Conservation (phyloP, 805 yeast genomes). For the Ascoidea tarda region DNA sequence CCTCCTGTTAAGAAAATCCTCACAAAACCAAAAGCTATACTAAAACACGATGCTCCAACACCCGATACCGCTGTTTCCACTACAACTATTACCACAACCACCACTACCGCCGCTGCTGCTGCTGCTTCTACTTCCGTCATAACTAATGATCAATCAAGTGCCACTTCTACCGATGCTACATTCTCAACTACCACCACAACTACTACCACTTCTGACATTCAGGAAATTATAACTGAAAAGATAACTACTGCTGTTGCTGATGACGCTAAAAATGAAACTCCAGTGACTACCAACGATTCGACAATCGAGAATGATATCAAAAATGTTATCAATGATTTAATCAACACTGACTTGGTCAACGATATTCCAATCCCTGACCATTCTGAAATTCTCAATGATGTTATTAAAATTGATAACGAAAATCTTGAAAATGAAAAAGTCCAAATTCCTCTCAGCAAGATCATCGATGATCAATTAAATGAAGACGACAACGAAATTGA, state of each 20-base stretch:
- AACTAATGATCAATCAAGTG: slow-evolving; percentile 2
- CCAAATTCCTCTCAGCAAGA: neutral
- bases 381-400: neutral
- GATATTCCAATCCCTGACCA: neutral
- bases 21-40: slow-evolving; percentile 13
- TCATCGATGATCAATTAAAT: too few relatives aligned
- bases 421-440: neutral
- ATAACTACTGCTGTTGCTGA: slow-evolving; percentile 2
- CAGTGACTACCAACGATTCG: slow-evolving; percentile 1
- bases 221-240: neutral
- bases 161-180: slow-evolving; percentile 3
- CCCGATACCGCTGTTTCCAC: neutral
- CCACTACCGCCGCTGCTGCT: slow-evolving; percentile 9
- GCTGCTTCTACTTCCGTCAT: slow-evolving; percentile 2
- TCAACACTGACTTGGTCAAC: too few relatives aligned
- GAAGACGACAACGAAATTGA: neutral
- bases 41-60: slow-evolving; percentile 6
- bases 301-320: too few relatives aligned
- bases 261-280: slow-evolving; percentile 6
- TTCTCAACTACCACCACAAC: too few relatives aligned
- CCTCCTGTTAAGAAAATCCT: slow-evolving; percentile 18
- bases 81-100: neutral
- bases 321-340: too few relatives aligned
- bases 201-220: too few relatives aligned
- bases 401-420: neutral